A percentile compares a stretch with the other conserved stretches of the same genome.
Conservation (phyloP, 345 rosid genomes). For the Cochlearia excelsa region DNA sequence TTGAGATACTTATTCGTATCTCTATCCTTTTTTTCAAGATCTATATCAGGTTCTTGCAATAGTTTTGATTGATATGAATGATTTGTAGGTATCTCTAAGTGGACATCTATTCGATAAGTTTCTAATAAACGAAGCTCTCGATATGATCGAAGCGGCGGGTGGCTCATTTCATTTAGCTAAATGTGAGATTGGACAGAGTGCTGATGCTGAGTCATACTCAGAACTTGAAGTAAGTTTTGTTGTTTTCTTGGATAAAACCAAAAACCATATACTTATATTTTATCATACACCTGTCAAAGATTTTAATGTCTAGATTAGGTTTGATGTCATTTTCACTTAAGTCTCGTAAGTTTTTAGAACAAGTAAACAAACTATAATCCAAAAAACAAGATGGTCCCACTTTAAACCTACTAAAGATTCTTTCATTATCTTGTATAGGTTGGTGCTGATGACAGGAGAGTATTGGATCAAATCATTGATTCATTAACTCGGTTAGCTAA, state of each 20-base stretch:
- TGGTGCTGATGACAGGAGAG: constrained; percentile 72
- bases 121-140: constrained; percentile 92
- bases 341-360: constrained; percentile 22
- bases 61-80: constrained; percentile 27
- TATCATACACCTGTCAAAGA: constrained; percentile 18
- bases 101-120: constrained; percentile 92
- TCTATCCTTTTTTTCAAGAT: constrained; percentile 8
- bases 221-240: constrained; percentile 72
- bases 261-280: background rate
- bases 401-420: constrained; percentile 23
- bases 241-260: background rate
- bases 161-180: constrained; percentile 86
- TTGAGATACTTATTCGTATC: background rate
- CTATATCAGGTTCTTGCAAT: constrained; percentile 21
- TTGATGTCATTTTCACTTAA: constrained; percentile 20
- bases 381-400: constrained; percentile 27
- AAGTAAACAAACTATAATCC: constrained; percentile 20
- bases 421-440: constrained; percentile 53
- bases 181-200: constrained; percentile 84
- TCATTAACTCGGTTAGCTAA: constrained; percentile 79
- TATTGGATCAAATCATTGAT: constrained; percentile 83
- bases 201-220: constrained; percentile 64
- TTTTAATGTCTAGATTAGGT: constrained; percentile 17
- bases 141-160: constrained; percentile 81
- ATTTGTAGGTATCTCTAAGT: constrained; percentile 76